A percentile compares a stretch with the other conserved stretches of the same genome.
Evolutionary conservation across 1,284 basidiomycete species (phyloP).

Genomic region (Heterobasidion occidentale): DNA sequence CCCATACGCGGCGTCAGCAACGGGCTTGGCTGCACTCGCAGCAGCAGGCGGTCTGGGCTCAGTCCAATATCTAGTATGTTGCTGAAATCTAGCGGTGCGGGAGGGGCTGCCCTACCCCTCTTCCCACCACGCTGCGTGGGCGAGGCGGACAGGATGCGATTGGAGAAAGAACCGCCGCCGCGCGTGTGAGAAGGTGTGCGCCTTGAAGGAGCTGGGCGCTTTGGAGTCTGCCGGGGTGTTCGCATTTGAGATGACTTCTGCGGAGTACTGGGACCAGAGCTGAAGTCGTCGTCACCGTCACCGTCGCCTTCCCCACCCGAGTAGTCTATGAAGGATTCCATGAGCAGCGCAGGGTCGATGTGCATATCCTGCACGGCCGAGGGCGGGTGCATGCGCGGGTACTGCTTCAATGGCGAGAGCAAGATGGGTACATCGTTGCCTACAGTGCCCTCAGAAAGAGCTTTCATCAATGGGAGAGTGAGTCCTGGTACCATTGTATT

Average conservation of each 20-base stretch:
- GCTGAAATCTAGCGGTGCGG: neutral
- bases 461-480: neutral
- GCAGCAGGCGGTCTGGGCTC: neutral
- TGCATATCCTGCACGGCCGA: neutral
- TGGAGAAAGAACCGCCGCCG: neutral
- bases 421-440: neutral
- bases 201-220: neutral
- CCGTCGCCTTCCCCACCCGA: neutral
- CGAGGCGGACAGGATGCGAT: neutral
- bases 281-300: neutral
- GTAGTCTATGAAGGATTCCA: neutral
- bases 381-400: neutral
- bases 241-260: too few species aligned
- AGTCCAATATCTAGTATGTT: neutral
- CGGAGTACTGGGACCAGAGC: too few species aligned
- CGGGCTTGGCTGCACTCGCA: neutral
- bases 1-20: neutral
- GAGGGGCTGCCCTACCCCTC: neutral
- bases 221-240: neutral
- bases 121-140: neutral
- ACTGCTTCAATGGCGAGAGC: neutral
- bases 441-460: neutral
- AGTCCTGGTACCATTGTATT: neutral
- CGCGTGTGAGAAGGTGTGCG: neutral
- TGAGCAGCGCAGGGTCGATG: slow-evolving; percentile 9